Conservation (phyloP, 129 eudicot species). For the Escallonia rubra region DNA sequence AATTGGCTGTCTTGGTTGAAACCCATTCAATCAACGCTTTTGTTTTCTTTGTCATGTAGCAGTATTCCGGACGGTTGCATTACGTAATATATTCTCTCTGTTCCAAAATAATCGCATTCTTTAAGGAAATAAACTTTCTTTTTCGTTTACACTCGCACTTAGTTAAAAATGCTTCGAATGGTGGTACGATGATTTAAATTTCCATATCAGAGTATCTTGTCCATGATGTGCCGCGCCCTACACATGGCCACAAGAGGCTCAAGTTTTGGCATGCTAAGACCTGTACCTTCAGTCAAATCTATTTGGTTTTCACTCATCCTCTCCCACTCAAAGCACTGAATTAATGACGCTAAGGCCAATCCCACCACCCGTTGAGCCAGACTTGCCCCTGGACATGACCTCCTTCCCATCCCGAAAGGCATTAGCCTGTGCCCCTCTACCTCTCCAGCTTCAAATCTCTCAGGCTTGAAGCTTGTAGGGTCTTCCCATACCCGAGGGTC, state of each 20-base stretch:
- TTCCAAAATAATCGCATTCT: too few species aligned
- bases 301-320: conserved; percentile 12
- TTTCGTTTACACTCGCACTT: too few species aligned
- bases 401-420: conserved; percentile 38
- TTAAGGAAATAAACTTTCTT: too few species aligned
- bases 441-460: conserved; percentile 17
- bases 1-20: too few species aligned
- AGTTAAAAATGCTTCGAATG: too few species aligned
- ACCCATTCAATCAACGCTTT: too few species aligned
- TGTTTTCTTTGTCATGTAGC: too few species aligned
- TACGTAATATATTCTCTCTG: too few species aligned
- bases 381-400: conserved; percentile 33
- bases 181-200: too few species aligned
- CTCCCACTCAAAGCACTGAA: conserved; percentile 34
- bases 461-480: conserved; percentile 20
- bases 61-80: too few species aligned
- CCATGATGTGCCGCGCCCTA: conserved; percentile 5
- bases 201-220: conserved; percentile 6
- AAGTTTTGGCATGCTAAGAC: conserved; percentile 14
- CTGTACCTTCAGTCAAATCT: conserved; percentile 12
- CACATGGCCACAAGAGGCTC: conserved; percentile 21
- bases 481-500: conserved; percentile 35
- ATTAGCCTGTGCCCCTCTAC: conserved; percentile 8
- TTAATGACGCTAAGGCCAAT: conserved; percentile 20
- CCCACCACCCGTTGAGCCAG: conserved; percentile 18